phyloP scores from a whole-genome alignment of 108 stramenopile genomes.

The Aureococcus anophagefferens region DNA sequence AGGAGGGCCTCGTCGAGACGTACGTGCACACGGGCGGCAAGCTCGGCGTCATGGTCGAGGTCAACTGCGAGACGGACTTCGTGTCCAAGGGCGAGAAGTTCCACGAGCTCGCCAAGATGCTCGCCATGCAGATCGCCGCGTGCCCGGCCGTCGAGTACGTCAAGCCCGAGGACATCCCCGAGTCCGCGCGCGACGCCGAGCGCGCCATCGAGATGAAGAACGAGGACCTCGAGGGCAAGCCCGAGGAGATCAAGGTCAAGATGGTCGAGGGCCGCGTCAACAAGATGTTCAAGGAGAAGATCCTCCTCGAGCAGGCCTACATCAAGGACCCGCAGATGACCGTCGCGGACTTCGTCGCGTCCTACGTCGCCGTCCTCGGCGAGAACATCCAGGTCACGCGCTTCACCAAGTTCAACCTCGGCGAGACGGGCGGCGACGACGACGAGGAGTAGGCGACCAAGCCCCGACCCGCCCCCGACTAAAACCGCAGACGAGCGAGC shows the following conservation, averaged over 20 bases:
- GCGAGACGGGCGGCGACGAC: neutral
- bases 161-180: slow-evolving; percentile 61
- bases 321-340: slow-evolving; percentile 8
- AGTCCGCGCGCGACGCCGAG: slow-evolving; percentile 61
- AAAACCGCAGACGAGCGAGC: no score
- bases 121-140: slow-evolving; percentile 42
- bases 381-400: slow-evolving; percentile 17
- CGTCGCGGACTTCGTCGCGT: slow-evolving; percentile 10
- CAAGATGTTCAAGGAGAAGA: slow-evolving; percentile 62
- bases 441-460: no score
- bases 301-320: slow-evolving; percentile 52
- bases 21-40: slow-evolving; percentile 38
- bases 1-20: slow-evolving; percentile 62
- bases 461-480: no score
- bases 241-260: slow-evolving; percentile 60
- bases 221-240: slow-evolving; percentile 61
- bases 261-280: slow-evolving; percentile 73
- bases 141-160: slow-evolving; percentile 56
- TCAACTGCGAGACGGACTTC: slow-evolving; percentile 81
- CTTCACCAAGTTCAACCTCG: slow-evolving; percentile 5
- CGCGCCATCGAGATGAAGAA: slow-evolving; percentile 57
- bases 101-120: slow-evolving; percentile 47
- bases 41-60: slow-evolving; percentile 62
- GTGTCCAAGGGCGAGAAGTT: slow-evolving; percentile 60
- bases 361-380: slow-evolving; percentile 10